These are phyloP conservation scores for Pezicula neosporulosa DNA, from an alignment of 2,329 filamentous ascomycete species.

Conservation along the genomic window DNA sequence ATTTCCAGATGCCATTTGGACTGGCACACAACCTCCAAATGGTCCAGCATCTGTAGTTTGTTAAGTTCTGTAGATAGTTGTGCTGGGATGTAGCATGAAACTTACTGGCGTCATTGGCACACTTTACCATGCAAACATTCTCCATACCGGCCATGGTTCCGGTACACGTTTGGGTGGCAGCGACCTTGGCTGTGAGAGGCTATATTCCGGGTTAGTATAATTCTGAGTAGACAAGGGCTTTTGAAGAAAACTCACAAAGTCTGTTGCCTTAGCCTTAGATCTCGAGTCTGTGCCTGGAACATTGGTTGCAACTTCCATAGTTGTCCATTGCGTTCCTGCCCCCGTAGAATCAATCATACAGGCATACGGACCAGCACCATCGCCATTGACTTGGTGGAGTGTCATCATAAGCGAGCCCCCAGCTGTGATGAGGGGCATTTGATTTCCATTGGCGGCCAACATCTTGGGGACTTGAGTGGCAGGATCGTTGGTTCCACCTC, in stretches of 20 bases:
- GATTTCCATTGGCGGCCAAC: constrained; percentile 49
- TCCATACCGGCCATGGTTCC: constrained; percentile 55
- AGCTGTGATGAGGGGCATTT: constrained; percentile 53
- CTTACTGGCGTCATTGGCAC: constrained; percentile 49
- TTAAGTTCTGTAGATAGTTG: not conserved
- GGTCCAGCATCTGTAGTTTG: constrained; percentile 46
- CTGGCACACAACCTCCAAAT: constrained; percentile 58
- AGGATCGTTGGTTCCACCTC: constrained; percentile 51
- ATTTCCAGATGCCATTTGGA: constrained; percentile 39
- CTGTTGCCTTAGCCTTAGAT: constrained; percentile 25
- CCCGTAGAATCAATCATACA: constrained; percentile 63
- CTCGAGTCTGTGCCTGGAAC: constrained; percentile 47
- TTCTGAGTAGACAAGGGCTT: not conserved
- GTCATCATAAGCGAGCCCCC: constrained; percentile 59
- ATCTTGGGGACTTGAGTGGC: constrained; percentile 52
- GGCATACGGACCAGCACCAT: constrained; percentile 59
- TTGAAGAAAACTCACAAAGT: constrained; percentile 28
- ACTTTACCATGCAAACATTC: constrained; percentile 60
- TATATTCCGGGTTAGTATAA: constrained; percentile 17
- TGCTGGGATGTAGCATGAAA: too few species aligned
- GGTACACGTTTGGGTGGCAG: constrained; percentile 52
- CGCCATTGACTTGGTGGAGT: constrained; percentile 63
- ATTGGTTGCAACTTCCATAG: constrained; percentile 52
- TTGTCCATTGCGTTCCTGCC: constrained; percentile 49
- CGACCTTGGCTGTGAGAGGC: constrained; percentile 56